A percentile compares a stretch with the other conserved stretches of the same genome.
Conservation (phyloP, 768 basidiomycete genomes). For the Russula lepida region DNA sequence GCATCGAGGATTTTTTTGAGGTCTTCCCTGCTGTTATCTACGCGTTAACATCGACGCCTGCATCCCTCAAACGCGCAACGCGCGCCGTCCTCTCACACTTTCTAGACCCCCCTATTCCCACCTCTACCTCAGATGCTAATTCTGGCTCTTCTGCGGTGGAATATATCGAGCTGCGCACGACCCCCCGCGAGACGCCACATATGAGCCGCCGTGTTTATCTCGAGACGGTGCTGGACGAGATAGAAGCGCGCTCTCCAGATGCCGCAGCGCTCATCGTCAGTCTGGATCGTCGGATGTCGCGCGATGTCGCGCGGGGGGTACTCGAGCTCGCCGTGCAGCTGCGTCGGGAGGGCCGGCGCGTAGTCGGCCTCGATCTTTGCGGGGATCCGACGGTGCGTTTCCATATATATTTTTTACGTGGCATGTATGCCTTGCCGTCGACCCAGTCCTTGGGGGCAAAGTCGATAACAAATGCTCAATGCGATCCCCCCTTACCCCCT, state of each 20-base stretch:
- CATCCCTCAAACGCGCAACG: slow-evolving; percentile 46
- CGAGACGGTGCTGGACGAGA: slow-evolving; percentile 52
- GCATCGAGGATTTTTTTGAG: slow-evolving; percentile 62
- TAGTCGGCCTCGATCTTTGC: slow-evolving; percentile 77
- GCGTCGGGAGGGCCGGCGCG: slow-evolving; percentile 45
- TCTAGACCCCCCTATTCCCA: slow-evolving; percentile 34
- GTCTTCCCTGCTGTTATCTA: slow-evolving; percentile 76
- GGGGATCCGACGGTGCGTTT: slow-evolving; percentile 51
- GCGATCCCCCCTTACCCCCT: not conserved
- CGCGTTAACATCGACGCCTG: slow-evolving; percentile 57
- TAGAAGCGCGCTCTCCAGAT: slow-evolving; percentile 45
- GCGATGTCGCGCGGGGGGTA: slow-evolving; percentile 43
- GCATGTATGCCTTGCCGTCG: not conserved
- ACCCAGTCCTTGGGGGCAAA: not conserved
- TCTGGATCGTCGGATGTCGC: slow-evolving; percentile 63
- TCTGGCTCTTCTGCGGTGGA: slow-evolving; percentile 30
- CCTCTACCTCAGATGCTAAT: not conserved
- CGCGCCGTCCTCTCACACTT: slow-evolving; percentile 60
- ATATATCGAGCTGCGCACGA: slow-evolving; percentile 80
- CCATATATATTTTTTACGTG: not conserved
- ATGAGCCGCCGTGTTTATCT: slow-evolving; percentile 61
- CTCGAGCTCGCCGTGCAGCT: slow-evolving; percentile 48
- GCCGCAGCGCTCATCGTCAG: slow-evolving; percentile 60
- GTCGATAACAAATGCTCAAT: not conserved
- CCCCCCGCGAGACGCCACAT: slow-evolving; percentile 48